phyloP scores from a whole-genome alignment of 1,139 yeast species.

The Nakaseomyces kungkrabaensis region DNA sequence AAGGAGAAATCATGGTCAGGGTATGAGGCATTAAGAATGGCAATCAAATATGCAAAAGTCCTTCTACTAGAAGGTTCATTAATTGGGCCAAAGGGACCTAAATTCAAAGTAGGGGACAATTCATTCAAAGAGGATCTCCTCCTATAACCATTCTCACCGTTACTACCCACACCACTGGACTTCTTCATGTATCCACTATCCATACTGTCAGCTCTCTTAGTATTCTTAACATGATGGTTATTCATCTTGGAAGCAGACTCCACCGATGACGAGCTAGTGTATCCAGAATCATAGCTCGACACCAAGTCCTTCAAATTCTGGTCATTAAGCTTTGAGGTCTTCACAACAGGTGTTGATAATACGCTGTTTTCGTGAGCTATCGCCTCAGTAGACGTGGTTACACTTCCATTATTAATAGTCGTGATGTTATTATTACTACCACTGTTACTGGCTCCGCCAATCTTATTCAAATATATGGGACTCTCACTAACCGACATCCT shows the following conservation, averaged over 20 bases:
- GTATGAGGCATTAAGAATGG: constrained; percentile 81
- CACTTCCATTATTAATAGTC: constrained; percentile 2
- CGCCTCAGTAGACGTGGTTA: not conserved
- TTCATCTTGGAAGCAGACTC: constrained; percentile 11
- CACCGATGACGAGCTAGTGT: constrained; percentile 24
- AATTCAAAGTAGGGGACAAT: constrained; percentile 20
- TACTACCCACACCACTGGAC: not conserved
- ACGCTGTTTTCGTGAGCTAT: not conserved
- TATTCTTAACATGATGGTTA: constrained; percentile 2
- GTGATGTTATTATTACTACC: not conserved
- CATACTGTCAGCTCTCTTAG: constrained; percentile 17
- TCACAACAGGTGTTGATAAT: constrained; percentile 7
- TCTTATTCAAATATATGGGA: constrained; percentile 7
- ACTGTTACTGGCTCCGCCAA: constrained; percentile 3
- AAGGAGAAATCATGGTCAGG: constrained; percentile 93
- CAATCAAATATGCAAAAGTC: constrained; percentile 83
- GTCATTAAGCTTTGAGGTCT: constrained; percentile 27
- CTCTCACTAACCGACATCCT: constrained; percentile 28
- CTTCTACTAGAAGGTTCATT: constrained; percentile 75
- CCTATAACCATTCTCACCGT: constrained; percentile 4
- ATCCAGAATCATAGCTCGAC: constrained; percentile 19
- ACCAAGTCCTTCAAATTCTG: constrained; percentile 29
- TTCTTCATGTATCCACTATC: not conserved
- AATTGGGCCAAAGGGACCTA: constrained; percentile 89
- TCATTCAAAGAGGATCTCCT: constrained; percentile 24